Evolutionary conservation across 495 filamentous ascomycete species (phyloP), one percentile per base, ranked within the genome.

Genomic region (Opeltia flavorubescens): DNA sequence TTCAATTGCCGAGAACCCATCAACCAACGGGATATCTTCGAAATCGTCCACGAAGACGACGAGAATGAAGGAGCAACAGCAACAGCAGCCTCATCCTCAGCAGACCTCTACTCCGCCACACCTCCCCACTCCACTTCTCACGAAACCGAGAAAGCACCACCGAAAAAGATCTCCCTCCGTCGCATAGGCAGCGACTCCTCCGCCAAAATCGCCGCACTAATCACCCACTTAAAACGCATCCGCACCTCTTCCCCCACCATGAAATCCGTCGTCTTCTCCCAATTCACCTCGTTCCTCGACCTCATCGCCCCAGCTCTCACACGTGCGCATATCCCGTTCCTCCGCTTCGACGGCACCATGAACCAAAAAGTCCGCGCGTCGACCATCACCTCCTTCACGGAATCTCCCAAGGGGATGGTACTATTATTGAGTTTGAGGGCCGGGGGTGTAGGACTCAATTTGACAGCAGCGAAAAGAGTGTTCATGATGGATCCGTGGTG

Each of bases 401-500:
- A 46, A 1, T 58, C 66, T 1, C 54, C 26, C 59, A 58, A 23
- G 61, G 59, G 7, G 30, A 53, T 13, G 50, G 77, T 96, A 29
- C 68, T 98, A 21, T 63, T 98, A 9, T 69, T 98, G 49, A 89
- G 82, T 56, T 72, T 98, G 48, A 75, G 86, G 40, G 91, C 93
- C 2, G 91, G 91, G 17, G 91, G 91, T 25, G 91, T 98, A 2
- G 91, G 91, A 0, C 68, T 98, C 30, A 98, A 98, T 56, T 69
- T 99, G 35, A 95, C 89, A 3, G 75, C 76, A 44, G 91, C 91
- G 13, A 84, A 79, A 52, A 69, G 83, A 44, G 93, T 96, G 9
- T 95, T 81, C 60, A 87, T 99, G 83, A 95, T 95, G 89, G 93
- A 99, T 63, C 89, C 93, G 0, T 99, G 93, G 93, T 99, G 93